These are phyloP conservation scores for Albifimbria verrucaria DNA, from an alignment of 2,329 filamentous ascomycete species.

Conservation along the genomic window DNA sequence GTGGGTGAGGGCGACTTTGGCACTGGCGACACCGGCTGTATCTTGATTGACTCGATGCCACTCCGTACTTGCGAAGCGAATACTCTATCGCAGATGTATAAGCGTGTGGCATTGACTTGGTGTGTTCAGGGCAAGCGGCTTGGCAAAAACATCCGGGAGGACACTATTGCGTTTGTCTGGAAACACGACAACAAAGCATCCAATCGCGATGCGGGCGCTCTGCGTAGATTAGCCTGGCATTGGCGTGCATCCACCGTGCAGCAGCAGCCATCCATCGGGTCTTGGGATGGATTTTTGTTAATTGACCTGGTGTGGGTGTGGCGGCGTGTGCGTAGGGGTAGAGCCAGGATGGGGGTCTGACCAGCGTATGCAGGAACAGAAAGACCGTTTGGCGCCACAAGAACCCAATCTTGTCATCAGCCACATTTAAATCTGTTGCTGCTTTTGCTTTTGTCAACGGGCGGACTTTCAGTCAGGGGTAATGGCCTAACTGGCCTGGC, in stretches of 20 bases:
- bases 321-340: neutral
- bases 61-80: no score
- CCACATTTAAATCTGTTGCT: neutral
- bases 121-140: neutral
- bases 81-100: no score
- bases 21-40: no score
- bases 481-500: neutral
- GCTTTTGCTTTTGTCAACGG: no score
- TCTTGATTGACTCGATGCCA: no score
- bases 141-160: neutral
- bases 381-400: neutral
- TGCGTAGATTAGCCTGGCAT: no score
- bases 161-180: neutral
- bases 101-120: neutral
- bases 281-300: no score
- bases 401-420: neutral
- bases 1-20: no score
- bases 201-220: no score
- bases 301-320: neutral
- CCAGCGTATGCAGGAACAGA: neutral
- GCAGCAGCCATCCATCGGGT: no score
- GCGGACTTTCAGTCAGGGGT: neutral
- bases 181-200: no score
- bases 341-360: neutral
- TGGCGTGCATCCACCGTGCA: no score